Evolutionary conservation across 78 protist species (phyloP), one percentile per base, ranked within the genome.

Genomic region (Goniomonas avonlea): DNA sequence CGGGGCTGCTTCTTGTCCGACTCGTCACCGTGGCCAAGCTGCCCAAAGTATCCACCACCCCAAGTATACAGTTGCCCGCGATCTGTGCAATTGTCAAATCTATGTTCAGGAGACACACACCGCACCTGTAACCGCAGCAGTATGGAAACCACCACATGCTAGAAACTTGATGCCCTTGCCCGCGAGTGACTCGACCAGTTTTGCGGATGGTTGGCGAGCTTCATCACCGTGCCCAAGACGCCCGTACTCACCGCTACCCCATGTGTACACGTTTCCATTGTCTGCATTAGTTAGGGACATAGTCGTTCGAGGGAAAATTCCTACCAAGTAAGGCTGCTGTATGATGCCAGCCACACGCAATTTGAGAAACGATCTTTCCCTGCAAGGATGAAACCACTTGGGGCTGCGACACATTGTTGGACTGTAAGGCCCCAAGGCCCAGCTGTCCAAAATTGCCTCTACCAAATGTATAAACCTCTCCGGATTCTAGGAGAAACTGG

Each of bases 21-120:
- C 20, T 70, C 77, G 31, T 70, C 77, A 18, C 77, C 60, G n/a
- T 70, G 77, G 3, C 77, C 77, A 1, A 70, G 60, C 77, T 70
- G 77, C 35, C 77, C 77, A 43, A 70, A 70, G 31, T 70, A 70
- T 9, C 77, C 77, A 3, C 77, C 77, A 18, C 77, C 77, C 77
- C 77, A 70, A 27, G 60, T 70, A 5, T n/a, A 11, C 56, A 70
- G n/a, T 25, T 68, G 38, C 7, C 75, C 75, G 29, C 75, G 59
- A 1, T 68, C 75, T 31, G 43, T 20, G 31, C n/a, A n/a, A n/a
- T n/a, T n/a, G n/a, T n/a, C n/a, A n/a, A n/a, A n/a, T n/a, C n/a
- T n/a, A n/a, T n/a, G n/a, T n/a, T n/a, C n/a, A n/a, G n/a, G n/a
- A n/a, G n/a, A n/a, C n/a, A n/a, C n/a, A n/a, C n/a, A n/a, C n/a